Evolutionary conservation across 2,329 filamentous ascomycete genomes (phyloP).

Genomic region (Penicillium thymicola): DNA sequence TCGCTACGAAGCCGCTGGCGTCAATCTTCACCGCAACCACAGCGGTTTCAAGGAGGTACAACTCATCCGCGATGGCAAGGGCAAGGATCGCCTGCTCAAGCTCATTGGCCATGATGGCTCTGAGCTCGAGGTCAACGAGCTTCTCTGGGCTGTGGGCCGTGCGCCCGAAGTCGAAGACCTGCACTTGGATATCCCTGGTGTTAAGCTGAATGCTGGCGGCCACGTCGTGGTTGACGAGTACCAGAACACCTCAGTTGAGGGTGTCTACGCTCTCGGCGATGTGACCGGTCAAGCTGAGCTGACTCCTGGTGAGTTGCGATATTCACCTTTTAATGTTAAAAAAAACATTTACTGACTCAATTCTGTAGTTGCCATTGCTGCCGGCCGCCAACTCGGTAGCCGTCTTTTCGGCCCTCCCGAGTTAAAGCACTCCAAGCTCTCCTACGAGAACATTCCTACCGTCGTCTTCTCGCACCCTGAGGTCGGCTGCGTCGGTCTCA

Average conservation of each 20-base stretch:
- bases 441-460: constrained; percentile 51
- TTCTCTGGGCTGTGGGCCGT: constrained; percentile 52
- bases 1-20: constrained; percentile 49
- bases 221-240: constrained; percentile 49
- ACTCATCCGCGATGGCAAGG: constrained; percentile 45
- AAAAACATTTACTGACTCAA: background rate
- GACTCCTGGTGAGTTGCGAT: constrained; percentile 44
- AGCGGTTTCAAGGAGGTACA: constrained; percentile 48
- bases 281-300: constrained; percentile 51
- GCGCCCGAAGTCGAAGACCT: constrained; percentile 45
- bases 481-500: constrained; percentile 49
- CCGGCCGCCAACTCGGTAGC: constrained; percentile 49
- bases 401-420: constrained; percentile 50
- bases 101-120: constrained; percentile 43
- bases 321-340: too few relatives aligned
- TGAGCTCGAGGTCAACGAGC: constrained; percentile 47
- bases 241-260: constrained; percentile 49
- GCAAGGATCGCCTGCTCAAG: constrained; percentile 47
- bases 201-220: constrained; percentile 41
- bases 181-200: constrained; percentile 40
- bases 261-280: constrained; percentile 51
- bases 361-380: constrained; percentile 48
- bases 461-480: constrained; percentile 54
- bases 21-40: constrained; percentile 49
- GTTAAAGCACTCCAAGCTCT: constrained; percentile 43